Evolutionary conservation across 2,329 filamentous ascomycete species (phyloP).

Genomic region (Fusarium caatingaense): DNA sequence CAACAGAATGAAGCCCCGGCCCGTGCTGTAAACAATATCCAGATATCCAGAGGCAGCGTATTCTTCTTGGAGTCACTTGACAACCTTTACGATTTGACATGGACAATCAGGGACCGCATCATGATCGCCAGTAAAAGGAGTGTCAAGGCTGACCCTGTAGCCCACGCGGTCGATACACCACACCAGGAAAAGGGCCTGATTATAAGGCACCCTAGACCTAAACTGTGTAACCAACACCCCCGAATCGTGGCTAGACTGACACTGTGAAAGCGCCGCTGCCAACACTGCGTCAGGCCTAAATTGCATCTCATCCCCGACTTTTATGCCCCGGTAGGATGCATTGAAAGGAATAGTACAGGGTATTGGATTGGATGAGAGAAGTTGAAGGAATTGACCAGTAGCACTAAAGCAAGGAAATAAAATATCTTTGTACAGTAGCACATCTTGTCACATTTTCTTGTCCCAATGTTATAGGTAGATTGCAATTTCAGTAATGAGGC

Average conservation of each 20-base stretch:
- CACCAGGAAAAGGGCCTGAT: conserved; percentile 15
- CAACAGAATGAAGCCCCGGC: background rate
- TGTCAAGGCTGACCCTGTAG: conserved; percentile 24
- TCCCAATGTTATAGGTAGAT: background rate
- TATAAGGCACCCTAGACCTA: conserved; percentile 3
- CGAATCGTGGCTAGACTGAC: background rate
- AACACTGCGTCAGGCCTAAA: conserved; percentile 7
- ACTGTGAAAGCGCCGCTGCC: background rate
- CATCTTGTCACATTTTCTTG: background rate
- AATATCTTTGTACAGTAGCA: background rate
- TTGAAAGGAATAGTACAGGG: conserved; percentile 15
- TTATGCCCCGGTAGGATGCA: conserved; percentile 1
- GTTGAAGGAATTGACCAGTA: conserved; percentile 27
- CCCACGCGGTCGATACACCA: conserved; percentile 40
- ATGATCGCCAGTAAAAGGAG: conserved; percentile 16
- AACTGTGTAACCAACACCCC: background rate
- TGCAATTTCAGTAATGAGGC: conserved; percentile 24
- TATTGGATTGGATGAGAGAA: conserved; percentile 4
- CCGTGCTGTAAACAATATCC: conserved; percentile 36
- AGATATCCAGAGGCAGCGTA: too few relatives aligned
- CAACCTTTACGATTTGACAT: background rate
- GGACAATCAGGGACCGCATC: conserved; percentile 1
- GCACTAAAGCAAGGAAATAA: background rate
- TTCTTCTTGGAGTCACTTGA: conserved; percentile 15
- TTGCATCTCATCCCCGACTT: conserved; percentile 9